Evolutionary conservation across 2,329 filamentous ascomycete genomes (phyloP).

Genomic region (Fusarium heterosporum): DNA sequence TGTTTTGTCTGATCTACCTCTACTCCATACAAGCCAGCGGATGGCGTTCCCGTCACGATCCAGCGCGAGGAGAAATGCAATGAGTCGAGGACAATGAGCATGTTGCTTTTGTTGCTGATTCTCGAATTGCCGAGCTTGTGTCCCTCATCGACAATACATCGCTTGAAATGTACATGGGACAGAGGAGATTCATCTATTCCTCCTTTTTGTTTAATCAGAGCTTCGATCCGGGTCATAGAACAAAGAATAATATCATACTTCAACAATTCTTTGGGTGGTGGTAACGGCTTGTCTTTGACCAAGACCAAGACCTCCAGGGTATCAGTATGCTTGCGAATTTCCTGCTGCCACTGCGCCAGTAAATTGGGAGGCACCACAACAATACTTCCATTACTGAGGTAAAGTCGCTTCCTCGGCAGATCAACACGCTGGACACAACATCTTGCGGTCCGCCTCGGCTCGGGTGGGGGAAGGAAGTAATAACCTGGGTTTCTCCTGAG

Average conservation of each 20-base stretch:
- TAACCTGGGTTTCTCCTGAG: constrained; percentile 68
- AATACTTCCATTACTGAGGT: constrained; percentile 76
- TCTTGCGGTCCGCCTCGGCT: constrained; percentile 48
- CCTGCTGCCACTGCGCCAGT: constrained; percentile 83
- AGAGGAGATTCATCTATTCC: constrained; percentile 67
- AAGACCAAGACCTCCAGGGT: constrained; percentile 75
- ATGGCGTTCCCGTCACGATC: constrained; percentile 92
- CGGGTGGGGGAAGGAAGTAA: constrained; percentile 66
- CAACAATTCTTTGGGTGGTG: constrained; percentile 67
- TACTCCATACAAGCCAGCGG: constrained; percentile 82
- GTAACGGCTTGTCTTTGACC: constrained; percentile 65
- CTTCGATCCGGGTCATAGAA: constrained; percentile 78
- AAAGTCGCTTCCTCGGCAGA: constrained; percentile 63
- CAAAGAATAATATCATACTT: constrained; percentile 83
- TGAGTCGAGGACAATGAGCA: constrained; percentile 63
- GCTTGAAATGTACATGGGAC: constrained; percentile 81
- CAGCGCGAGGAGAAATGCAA: constrained; percentile 79
- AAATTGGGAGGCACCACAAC: constrained; percentile 87
- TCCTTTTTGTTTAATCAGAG: constrained; percentile 56
- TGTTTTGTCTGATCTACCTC: constrained; percentile 30
- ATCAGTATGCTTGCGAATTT: constrained; percentile 81
- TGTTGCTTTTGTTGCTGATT: constrained; percentile 65
- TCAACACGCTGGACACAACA: constrained; percentile 11
- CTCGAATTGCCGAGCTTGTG: constrained; percentile 81
- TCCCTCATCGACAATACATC: constrained; percentile 92